phyloP scores from a whole-genome alignment of 2,329 filamentous ascomycete species.

The Alternaria gaisen region DNA sequence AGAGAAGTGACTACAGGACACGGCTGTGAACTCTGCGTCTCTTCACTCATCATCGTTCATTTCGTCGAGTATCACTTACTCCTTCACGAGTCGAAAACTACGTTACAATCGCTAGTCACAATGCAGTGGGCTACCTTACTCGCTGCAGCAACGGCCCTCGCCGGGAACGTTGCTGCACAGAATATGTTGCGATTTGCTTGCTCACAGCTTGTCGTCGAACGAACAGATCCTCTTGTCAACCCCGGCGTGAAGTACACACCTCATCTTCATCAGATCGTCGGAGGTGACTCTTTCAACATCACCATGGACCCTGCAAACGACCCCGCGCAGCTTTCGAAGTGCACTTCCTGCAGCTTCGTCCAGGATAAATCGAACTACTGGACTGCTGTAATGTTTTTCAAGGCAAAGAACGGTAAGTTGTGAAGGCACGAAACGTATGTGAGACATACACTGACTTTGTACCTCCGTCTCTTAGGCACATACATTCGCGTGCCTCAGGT shows the following conservation, averaged over 20 bases:
- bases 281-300: slow-evolving; percentile 46
- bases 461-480: neutral
- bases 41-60: slow-evolving; percentile 27
- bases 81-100: slow-evolving; percentile 1
- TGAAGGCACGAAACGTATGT: neutral
- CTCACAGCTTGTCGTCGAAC: slow-evolving; percentile 48
- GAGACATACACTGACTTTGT: neutral
- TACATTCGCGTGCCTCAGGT: slow-evolving; percentile 44
- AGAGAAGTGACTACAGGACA: slow-evolving; percentile 33
- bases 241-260: slow-evolving; percentile 48
- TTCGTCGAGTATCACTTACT: neutral
- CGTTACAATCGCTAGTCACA: slow-evolving; percentile 14
- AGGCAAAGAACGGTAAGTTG: slow-evolving; percentile 40
- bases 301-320: slow-evolving; percentile 45
- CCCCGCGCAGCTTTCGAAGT: slow-evolving; percentile 36
- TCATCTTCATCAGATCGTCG: slow-evolving; percentile 49
- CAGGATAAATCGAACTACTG: slow-evolving; percentile 49
- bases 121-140: slow-evolving; percentile 45
- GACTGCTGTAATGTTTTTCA: slow-evolving; percentile 51
- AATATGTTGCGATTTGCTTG: slow-evolving; percentile 48
- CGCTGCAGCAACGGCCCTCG: slow-evolving; percentile 30
- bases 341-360: slow-evolving; percentile 44
- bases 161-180: slow-evolving; percentile 36
- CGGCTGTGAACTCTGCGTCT: slow-evolving; percentile 21
- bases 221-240: slow-evolving; percentile 46